Evolutionary conservation across 2,329 filamentous ascomycete genomes (phyloP).

Genomic region (Keithomyces neogunnii): DNA sequence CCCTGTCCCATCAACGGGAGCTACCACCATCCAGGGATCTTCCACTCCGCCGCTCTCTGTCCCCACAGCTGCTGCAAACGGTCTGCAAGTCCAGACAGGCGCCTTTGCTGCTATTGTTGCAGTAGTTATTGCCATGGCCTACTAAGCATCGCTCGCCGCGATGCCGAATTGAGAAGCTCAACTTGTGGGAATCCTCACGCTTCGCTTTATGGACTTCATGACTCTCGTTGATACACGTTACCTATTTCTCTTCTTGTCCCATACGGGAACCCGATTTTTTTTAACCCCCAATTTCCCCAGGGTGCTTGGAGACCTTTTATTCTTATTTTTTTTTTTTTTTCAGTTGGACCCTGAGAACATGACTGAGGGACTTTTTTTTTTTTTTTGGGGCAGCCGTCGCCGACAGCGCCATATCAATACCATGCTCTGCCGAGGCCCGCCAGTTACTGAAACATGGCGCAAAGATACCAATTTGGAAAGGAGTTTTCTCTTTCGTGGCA

Average conservation of each 20-base stretch:
- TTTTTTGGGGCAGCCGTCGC: not conserved
- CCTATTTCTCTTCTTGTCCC: not conserved
- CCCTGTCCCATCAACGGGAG: slow-evolving; percentile 12
- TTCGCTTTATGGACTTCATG: not conserved
- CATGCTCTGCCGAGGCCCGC: not conserved
- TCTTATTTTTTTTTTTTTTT: not conserved
- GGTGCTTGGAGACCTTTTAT: not conserved
- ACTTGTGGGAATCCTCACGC: not conserved
- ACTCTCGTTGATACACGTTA: not conserved
- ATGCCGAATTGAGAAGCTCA: not conserved
- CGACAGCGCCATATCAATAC: not conserved
- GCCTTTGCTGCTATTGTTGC: slow-evolving; percentile 30
- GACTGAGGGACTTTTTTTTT: not conserved
- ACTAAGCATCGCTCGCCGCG: slow-evolving; percentile 12
- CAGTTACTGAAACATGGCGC: slow-evolving; percentile 1
- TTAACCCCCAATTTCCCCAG: not conserved
- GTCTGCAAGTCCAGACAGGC: slow-evolving; percentile 30
- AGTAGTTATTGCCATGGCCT: slow-evolving; percentile 30
- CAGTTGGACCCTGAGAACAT: not conserved
- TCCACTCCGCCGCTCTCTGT: slow-evolving; percentile 12
- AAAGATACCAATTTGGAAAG: slow-evolving; percentile 4
- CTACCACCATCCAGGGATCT: slow-evolving; percentile 14
- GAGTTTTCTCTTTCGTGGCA: not conserved
- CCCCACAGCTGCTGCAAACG: slow-evolving; percentile 23
- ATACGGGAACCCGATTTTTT: not conserved